phyloP scores from a whole-genome alignment of 2,329 filamentous ascomycete species.

The Epichloe coenophiala region DNA sequence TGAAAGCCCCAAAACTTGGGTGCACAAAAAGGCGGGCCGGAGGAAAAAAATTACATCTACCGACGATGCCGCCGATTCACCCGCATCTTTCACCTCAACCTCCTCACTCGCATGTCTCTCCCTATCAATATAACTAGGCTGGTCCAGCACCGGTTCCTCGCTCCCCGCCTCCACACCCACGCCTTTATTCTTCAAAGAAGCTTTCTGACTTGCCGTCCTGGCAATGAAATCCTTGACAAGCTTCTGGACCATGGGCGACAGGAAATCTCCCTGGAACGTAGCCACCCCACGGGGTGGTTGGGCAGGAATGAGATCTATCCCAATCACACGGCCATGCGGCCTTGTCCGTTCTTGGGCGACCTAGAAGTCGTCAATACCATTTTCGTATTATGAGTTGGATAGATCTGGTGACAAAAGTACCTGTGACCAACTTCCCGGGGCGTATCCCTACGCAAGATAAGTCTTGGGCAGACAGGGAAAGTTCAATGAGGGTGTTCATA shows the following conservation, averaged over 20 bases:
- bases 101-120: constrained; percentile 32
- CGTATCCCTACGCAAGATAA: constrained; percentile 48
- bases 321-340: constrained; percentile 68
- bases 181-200: background rate
- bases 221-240: constrained; percentile 66
- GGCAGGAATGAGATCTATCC: constrained; percentile 87
- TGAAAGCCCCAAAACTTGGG: too few species aligned
- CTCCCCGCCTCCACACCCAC: constrained; percentile 4
- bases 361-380: constrained; percentile 24
- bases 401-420: constrained; percentile 20
- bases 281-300: constrained; percentile 86
- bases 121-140: constrained; percentile 52
- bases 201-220: constrained; percentile 31
- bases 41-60: constrained; percentile 50
- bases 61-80: constrained; percentile 8
- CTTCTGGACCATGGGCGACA: constrained; percentile 58
- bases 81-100: constrained; percentile 13
- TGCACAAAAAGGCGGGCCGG: too few species aligned
- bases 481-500: constrained; percentile 24
- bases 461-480: background rate
- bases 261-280: constrained; percentile 88
- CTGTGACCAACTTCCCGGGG: constrained; percentile 61
- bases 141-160: constrained; percentile 19
- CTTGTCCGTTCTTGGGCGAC: constrained; percentile 69
- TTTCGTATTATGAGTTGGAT: background rate